Percentiles rank a stretch among this genome's conserved stretches.
Conservation (phyloP, 1,284 basidiomycete genomes). For the Sphagnurus paluster region DNA sequence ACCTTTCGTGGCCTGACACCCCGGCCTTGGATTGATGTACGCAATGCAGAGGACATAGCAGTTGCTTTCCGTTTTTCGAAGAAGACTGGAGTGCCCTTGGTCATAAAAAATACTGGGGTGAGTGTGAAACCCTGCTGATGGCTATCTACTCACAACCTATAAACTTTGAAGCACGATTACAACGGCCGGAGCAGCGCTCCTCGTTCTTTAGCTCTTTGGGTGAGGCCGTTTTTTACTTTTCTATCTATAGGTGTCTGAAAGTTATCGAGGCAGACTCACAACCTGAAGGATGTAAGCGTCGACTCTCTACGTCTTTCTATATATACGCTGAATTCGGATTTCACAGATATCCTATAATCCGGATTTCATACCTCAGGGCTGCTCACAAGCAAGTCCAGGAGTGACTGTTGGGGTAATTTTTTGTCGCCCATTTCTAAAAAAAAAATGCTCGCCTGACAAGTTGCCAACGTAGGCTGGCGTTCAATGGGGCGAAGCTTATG, state of each 20-base stretch:
- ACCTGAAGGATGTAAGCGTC: slow-evolving; percentile 34
- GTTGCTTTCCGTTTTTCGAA: slow-evolving; percentile 42
- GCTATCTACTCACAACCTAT: not conserved
- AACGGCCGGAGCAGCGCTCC: slow-evolving; percentile 45
- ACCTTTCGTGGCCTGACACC: too few relatives aligned
- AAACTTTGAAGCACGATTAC: slow-evolving; percentile 40
- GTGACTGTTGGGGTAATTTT: slow-evolving; percentile 37
- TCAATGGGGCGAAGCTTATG: slow-evolving; percentile 40
- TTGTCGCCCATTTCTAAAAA: not conserved
- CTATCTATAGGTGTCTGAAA: not conserved
- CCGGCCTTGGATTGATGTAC: slow-evolving; percentile 48
- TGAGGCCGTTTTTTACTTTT: slow-evolving; percentile 15
- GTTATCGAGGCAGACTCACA: slow-evolving; percentile 35
- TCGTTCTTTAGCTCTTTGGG: slow-evolving; percentile 42
- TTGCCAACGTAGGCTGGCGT: slow-evolving; percentile 37
- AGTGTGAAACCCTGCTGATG: slow-evolving; percentile 14
- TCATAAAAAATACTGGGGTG: slow-evolving; percentile 53
- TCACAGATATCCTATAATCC: slow-evolving; percentile 33
- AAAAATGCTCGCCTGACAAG: slow-evolving; percentile 1
- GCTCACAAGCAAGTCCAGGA: slow-evolving; percentile 28
- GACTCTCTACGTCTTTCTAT: too few relatives aligned
- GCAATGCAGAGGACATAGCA: slow-evolving; percentile 35
- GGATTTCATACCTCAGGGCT: slow-evolving; percentile 36
- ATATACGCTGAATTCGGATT: not conserved
- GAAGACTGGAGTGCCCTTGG: slow-evolving; percentile 38